Evolutionary conservation across 768 basidiomycete species (phyloP).

Genomic region (Hypholoma sublateritium): DNA sequence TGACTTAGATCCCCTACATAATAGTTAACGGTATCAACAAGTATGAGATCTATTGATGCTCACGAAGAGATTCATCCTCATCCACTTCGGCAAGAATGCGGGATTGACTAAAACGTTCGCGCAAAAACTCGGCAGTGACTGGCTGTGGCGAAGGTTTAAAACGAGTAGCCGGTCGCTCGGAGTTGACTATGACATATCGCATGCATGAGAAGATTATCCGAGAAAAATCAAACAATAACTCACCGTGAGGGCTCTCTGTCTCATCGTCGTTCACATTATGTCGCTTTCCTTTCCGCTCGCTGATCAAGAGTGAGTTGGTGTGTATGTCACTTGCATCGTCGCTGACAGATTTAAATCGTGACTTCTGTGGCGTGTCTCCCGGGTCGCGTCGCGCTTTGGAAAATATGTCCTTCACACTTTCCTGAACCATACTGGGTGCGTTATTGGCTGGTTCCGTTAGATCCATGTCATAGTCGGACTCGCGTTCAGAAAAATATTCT

Average conservation of each 20-base stretch:
- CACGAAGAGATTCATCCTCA: constrained; percentile 8
- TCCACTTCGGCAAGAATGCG: not conserved
- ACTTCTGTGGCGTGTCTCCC: constrained; percentile 63
- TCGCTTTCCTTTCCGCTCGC: constrained; percentile 47
- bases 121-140: constrained; percentile 33
- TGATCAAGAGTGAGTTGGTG: constrained; percentile 45
- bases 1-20: constrained; percentile 32
- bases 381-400: constrained; percentile 64
- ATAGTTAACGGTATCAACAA: not conserved
- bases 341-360: constrained; percentile 45
- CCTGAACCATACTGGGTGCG: constrained; percentile 50
- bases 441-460: constrained; percentile 36
- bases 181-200: constrained; percentile 8
- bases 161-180: constrained; percentile 31
- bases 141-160: constrained; percentile 42
- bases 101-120: constrained; percentile 39
- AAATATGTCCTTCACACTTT: constrained; percentile 65
- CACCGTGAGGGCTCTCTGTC: constrained; percentile 51
- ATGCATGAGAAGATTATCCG: constrained; percentile 3
- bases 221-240: constrained; percentile 21
- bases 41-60: not conserved
- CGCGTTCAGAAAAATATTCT: constrained; percentile 44
- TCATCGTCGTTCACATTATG: constrained; percentile 72
- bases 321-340: constrained; percentile 62
- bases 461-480: constrained; percentile 63